phyloP scores from a whole-genome alignment of 2,329 filamentous ascomycete genomes.

The Colletotrichum sansevieriae region DNA sequence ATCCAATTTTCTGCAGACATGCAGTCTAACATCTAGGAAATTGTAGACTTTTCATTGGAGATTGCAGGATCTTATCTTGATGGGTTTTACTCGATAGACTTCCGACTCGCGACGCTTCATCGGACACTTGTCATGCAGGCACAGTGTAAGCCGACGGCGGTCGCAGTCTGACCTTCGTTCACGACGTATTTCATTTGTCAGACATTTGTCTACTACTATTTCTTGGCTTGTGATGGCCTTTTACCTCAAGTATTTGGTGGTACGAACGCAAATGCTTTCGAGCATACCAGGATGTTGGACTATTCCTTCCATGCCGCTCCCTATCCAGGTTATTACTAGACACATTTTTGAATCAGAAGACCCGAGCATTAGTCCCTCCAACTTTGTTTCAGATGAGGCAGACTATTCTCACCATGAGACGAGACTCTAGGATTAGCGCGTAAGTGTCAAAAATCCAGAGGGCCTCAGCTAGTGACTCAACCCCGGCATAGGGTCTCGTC shows the following conservation, averaged over 20 bases:
- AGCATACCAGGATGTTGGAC: background rate
- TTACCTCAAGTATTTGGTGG: background rate
- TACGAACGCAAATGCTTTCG: background rate
- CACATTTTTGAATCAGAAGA: background rate
- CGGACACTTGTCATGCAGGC: slow-evolving; percentile 19
- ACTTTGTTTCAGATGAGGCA: background rate
- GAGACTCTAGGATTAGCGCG: background rate
- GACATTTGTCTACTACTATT: background rate
- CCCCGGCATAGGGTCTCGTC: slow-evolving; percentile 18
- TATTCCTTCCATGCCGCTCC: background rate
- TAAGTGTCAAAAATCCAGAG: background rate
- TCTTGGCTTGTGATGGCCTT: background rate
- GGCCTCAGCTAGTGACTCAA: slow-evolving; percentile 10
- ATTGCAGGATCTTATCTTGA: slow-evolving; percentile 14
- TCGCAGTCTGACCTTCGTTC: slow-evolving; percentile 20
- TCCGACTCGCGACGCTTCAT: slow-evolving; percentile 26
- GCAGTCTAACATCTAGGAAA: slow-evolving; percentile 18
- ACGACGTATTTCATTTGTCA: slow-evolving; percentile 18
- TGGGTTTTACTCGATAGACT: slow-evolving; percentile 29
- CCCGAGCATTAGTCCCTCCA: background rate
- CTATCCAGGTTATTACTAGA: slow-evolving; percentile 1
- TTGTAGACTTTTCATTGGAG: slow-evolving; percentile 28
- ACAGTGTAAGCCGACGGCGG: background rate
- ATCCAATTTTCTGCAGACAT: background rate
- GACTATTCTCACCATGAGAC: background rate